Base-by-base conservation (phyloP, 2,329 filamentous ascomycete genomes). In the Nemania sp. region DNA sequence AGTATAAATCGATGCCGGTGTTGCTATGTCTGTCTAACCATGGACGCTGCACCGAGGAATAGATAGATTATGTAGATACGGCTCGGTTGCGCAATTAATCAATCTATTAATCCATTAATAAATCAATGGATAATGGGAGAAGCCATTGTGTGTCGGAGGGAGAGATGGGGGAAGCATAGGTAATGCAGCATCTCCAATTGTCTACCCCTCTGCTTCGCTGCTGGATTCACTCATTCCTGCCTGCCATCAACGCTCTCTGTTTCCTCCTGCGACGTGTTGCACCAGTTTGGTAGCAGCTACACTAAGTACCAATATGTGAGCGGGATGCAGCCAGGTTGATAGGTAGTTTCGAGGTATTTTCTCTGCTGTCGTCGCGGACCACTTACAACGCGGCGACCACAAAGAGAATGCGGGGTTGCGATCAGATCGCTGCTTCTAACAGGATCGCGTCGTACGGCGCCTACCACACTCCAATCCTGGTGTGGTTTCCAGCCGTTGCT, bases 351-450 rank as follows among this genome's bases (percentile, higher is more conserved):
- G 49, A 57, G 45, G 57, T 59, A 59, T 57, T 14, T 49, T 46
- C 49, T 46, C 54, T 24, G 14, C 42, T 47, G n/a, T 41, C 46
- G 20, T 39, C 42, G 54, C 47, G 17, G 49, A 34, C 40, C 22
- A 54, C 54, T 41, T 57, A 59, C 57, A 57, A 57, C 43, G 30
- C 12, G 43, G 47, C 57, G 54, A 59, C 57, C 30, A 24, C 17
- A 24, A 36, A 52, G 46, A 59, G 41, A 56, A 46, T 59, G 54
- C 57, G 57, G 57, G 57, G 57, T 59, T 54, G 42, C 15, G 33
- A 47, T 41, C 34, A 43, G 42, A 51, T 57, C 42, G 45, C 49
- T 44, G 45, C 46, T 59, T 57, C 54, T 52, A 48, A 36, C 17
- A 48, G 47, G 30, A 43, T 51, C 49, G 42, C 31, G 36, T 49